A percentile compares a stretch with the other conserved stretches of the same genome.
phyloP scores from a whole-genome alignment of 805 yeast species.

The Starmerella apis region DNA sequence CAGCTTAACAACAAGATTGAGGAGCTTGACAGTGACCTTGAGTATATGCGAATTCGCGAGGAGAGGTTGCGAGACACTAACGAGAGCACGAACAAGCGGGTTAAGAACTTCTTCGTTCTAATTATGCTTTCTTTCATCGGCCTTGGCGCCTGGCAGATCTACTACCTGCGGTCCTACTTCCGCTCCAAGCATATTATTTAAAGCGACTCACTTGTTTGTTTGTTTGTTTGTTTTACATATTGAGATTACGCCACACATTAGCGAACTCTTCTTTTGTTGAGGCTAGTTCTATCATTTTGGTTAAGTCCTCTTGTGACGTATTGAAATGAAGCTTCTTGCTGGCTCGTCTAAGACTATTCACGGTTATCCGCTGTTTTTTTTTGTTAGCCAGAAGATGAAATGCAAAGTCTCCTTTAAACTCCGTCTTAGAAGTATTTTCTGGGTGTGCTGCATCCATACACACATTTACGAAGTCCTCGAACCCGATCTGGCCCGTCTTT shows the following conservation, averaged over 20 bases:
- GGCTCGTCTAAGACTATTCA: slow-evolving; percentile 25
- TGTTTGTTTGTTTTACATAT: neutral
- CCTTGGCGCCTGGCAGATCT: slow-evolving; percentile 86
- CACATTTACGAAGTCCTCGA: slow-evolving; percentile 26
- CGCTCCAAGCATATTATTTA: slow-evolving; percentile 36
- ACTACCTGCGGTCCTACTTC: slow-evolving; percentile 86
- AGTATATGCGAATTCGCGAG: slow-evolving; percentile 78
- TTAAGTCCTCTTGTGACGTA: slow-evolving; percentile 28
- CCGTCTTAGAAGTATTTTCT: neutral
- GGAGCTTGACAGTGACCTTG: slow-evolving; percentile 70
- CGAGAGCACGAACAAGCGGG: slow-evolving; percentile 90
- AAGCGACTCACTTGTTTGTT: no score
- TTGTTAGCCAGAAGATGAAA: slow-evolving; percentile 20
- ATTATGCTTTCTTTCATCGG: slow-evolving; percentile 59
- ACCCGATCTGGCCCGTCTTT: slow-evolving; percentile 27
- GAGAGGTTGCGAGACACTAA: slow-evolving; percentile 91
- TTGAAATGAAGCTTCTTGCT: slow-evolving; percentile 26
- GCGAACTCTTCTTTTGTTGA: slow-evolving; percentile 26
- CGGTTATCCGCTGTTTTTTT: slow-evolving; percentile 23
- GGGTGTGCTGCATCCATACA: slow-evolving; percentile 11
- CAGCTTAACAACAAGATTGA: slow-evolving; percentile 75
- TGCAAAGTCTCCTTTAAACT: slow-evolving; percentile 11
- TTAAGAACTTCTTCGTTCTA: slow-evolving; percentile 69
- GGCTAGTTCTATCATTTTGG: slow-evolving; percentile 28
- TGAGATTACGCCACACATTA: slow-evolving; percentile 24